Base-by-base conservation (phyloP, 202 grass and related monocot genomes). In the Eragrostis tef region DNA sequence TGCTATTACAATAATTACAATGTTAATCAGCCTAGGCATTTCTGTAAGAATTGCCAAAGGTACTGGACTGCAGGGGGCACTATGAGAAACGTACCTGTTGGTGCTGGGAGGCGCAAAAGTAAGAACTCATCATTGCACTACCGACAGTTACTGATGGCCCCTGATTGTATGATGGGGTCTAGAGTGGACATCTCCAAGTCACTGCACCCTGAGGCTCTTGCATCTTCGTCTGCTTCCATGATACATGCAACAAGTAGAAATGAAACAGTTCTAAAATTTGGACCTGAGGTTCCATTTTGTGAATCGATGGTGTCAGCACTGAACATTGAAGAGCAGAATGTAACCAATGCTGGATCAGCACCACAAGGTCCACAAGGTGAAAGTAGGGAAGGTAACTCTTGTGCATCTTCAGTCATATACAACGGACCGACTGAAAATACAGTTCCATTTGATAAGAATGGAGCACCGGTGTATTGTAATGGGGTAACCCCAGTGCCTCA, bases 1-100 rank as follows among this genome's bases (percentile, higher is more conserved):
- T 98, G 95, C 76, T 98, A 98, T 62, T 98, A 94, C 84, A 98
- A 98, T 79, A 98, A 98, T 45, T 98, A 94, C 75, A 98, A 98
- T 16, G 85, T 98, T 52, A 98, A 93, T 82, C 95, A 98, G 61
- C 95, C 90, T 50, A 88, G 95, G 64, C 90, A 98, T 84, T 98
- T 94, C 69, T 98, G 95, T 67, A 98, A 94, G 73, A 98, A 94
- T 22, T 98, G 94, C 53, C 94, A 98, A 87, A 90, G 94, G 79
- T 98, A 98, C 49, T 98, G 94, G 94, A 98, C 94, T 82, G 92
- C 92, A 57, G 94, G 94, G 9, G 90, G 94, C 31, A 91, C 84
- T 54, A 98, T 98, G 94, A 88, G 94, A 67, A 98, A 98, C 73
- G 92, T 98, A 49, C 94, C 94, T 48, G 92, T 98, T 20, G 94